phyloP scores from a whole-genome alignment of 331 rosid species.

The Acacia concinna region DNA sequence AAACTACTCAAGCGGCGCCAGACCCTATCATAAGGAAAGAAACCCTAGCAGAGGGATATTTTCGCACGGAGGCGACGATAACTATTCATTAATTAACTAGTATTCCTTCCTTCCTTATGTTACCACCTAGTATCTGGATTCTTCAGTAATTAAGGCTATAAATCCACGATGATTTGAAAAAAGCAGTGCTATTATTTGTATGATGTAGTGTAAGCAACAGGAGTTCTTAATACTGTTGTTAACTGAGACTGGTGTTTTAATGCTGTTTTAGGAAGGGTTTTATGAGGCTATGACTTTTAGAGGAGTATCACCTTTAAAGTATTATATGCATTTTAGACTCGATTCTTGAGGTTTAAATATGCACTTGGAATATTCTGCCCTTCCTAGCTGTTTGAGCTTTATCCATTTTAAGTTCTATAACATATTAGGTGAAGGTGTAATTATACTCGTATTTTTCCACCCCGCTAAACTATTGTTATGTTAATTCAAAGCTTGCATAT shows the following conservation, averaged over 20 bases:
- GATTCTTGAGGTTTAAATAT: conserved; percentile 1
- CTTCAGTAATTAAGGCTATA: neutral
- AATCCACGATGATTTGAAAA: neutral
- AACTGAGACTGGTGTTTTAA: neutral
- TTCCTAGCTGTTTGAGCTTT: conserved; percentile 16
- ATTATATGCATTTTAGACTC: neutral
- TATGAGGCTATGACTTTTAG: neutral
- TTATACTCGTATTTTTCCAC: neutral
- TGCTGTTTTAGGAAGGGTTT: neutral
- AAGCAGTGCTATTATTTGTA: neutral
- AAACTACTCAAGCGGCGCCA: too few species aligned
- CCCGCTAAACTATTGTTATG: neutral
- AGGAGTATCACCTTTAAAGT: neutral
- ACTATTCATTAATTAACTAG: too few species aligned
- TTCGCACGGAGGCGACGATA: too few species aligned
- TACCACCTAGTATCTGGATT: neutral
- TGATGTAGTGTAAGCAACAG: neutral
- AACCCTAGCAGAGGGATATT: too few species aligned
- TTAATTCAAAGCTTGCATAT: conserved; percentile 14
- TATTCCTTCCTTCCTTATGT: conserved; percentile 4
- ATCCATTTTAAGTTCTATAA: neutral
- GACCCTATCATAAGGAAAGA: too few species aligned
- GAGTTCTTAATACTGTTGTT: neutral
- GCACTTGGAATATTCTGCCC: conserved; percentile 15
- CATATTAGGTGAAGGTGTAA: conserved; percentile 4